Percentiles rank a stretch among this genome's conserved stretches.
Conservation (phyloP, 169 alveolate species). For the Plasmodium gonderi region DNA sequence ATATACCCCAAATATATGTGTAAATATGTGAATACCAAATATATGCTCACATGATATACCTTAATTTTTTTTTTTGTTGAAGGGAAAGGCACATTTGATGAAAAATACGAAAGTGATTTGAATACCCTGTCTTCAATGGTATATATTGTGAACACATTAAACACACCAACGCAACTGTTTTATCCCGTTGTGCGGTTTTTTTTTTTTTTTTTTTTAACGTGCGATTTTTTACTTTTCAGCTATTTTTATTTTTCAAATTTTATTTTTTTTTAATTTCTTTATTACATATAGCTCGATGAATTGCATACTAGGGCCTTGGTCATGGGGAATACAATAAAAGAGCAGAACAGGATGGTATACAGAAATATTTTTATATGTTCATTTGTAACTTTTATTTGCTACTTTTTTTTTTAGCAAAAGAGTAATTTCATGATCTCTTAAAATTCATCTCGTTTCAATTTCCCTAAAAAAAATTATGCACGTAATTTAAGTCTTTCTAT, state of each 20-base stretch:
- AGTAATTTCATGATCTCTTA: not conserved
- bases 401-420: not conserved
- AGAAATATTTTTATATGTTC: constrained; percentile 5
- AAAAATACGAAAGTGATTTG: constrained; percentile 62
- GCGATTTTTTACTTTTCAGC: not conserved
- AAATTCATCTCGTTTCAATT: not conserved
- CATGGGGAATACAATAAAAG: constrained; percentile 74
- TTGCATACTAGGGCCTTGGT: constrained; percentile 69
- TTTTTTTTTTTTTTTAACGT: not conserved
- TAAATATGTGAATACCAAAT: not conserved
- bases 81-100: constrained; percentile 68
- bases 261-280: not conserved
- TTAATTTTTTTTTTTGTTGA: not conserved
- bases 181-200: not conserved
- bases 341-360: constrained; percentile 64
- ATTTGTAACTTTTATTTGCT: not conserved
- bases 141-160: not conserved
- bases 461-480: not conserved
- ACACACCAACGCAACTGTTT: not conserved
- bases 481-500: not conserved
- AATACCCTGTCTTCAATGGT: constrained; percentile 61
- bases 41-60: not conserved
- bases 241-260: not conserved
- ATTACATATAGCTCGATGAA: constrained; percentile 58
- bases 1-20: too few species aligned